These are phyloP conservation scores for Botrytis paeoniae DNA, from an alignment of 2,329 filamentous ascomycete genomes.

Conservation along the genomic window DNA sequence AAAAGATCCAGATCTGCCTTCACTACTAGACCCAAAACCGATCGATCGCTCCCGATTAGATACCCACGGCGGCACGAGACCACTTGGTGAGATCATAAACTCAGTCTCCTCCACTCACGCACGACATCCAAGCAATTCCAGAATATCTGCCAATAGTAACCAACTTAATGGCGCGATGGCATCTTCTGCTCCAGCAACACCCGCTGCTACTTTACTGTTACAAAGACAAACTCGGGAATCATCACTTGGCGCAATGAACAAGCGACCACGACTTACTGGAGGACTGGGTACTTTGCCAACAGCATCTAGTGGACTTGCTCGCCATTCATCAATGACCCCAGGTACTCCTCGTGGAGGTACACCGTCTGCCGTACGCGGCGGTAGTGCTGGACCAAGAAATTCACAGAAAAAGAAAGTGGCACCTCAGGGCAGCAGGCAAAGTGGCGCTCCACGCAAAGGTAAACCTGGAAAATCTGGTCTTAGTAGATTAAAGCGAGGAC, in stretches of 20 bases:
- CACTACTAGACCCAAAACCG: conserved; percentile 57
- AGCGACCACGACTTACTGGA: conserved; percentile 46
- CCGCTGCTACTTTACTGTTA: conserved; percentile 58
- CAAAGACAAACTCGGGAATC: conserved; percentile 54
- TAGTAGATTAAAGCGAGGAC: conserved; percentile 57
- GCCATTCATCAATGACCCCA: conserved; percentile 61
- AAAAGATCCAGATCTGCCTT: conserved; percentile 57
- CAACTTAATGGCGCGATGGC: conserved; percentile 25
- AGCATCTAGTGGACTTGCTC: conserved; percentile 57
- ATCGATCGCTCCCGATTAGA: conserved; percentile 42
- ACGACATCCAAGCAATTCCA: conserved; percentile 35
- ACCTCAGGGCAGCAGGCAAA: conserved; percentile 36
- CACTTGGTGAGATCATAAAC: conserved; percentile 31
- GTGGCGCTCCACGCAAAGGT: conserved; percentile 31
- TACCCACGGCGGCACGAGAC: conserved; percentile 25
- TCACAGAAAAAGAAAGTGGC: conserved; percentile 39
- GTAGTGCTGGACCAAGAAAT: conserved; percentile 58
- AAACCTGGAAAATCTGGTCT: conserved; percentile 54
- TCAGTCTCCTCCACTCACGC: conserved; percentile 27
- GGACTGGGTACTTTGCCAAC: conserved; percentile 47
- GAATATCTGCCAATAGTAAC: conserved; percentile 29
- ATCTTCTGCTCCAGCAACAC: conserved; percentile 57
- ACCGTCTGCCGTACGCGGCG: conserved; percentile 44
- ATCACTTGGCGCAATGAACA: conserved; percentile 58
- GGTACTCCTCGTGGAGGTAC: conserved; percentile 55